These are phyloP conservation scores for Zygosaccharomyces kombuchaensis DNA, from an alignment of 805 yeast genomes.

Conservation along the genomic window DNA sequence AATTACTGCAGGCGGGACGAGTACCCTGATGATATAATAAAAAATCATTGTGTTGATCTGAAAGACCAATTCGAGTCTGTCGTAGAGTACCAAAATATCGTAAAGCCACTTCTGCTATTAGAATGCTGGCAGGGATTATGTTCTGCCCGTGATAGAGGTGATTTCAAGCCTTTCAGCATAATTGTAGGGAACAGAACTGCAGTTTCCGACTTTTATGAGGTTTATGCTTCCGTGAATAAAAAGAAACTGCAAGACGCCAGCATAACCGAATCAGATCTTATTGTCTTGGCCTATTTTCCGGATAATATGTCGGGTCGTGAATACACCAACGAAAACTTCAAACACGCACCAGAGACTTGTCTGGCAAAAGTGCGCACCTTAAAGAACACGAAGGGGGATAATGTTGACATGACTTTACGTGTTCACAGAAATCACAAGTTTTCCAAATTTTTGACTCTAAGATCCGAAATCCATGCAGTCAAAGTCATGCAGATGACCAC, in stretches of 20 bases:
- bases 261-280: constrained; percentile 70
- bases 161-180: constrained; percentile 55
- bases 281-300: constrained; percentile 56
- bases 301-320: constrained; percentile 28
- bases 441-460: constrained; percentile 52
- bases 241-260: constrained; percentile 46
- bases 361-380: constrained; percentile 76
- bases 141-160: constrained; percentile 59
- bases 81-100: constrained; percentile 60
- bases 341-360: constrained; percentile 46
- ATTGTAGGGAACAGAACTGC: constrained; percentile 75
- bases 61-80: constrained; percentile 53
- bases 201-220: constrained; percentile 83
- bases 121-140: constrained; percentile 94
- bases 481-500: constrained; percentile 84
- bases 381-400: constrained; percentile 60
- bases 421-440: constrained; percentile 49
- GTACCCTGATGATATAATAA: constrained; percentile 52
- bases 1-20: constrained; percentile 54
- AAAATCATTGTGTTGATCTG: constrained; percentile 42
- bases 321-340: constrained; percentile 35
- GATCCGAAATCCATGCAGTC: constrained; percentile 61
- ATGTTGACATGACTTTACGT: constrained; percentile 69
- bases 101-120: constrained; percentile 75
- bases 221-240: constrained; percentile 66